phyloP scores from a whole-genome alignment of 352 stramenopile genomes.

The Globisporangium yorkense region DNA sequence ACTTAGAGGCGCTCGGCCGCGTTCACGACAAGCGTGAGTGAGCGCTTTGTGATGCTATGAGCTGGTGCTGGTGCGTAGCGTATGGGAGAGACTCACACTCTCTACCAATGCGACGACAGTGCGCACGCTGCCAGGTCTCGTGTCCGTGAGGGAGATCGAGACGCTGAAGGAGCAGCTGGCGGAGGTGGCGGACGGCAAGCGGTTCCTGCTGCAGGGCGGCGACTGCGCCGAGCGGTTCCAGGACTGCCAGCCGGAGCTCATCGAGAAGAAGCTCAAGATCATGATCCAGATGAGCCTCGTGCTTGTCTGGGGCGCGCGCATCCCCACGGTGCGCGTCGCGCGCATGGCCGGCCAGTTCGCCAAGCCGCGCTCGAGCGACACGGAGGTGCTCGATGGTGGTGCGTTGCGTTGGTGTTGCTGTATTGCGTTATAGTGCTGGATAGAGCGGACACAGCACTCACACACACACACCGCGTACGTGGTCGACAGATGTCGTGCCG shows the following conservation, averaged over 20 bases:
- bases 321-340: conserved; percentile 95
- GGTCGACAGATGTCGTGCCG: conserved; percentile 77
- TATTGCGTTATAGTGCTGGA: neutral
- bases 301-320: conserved; percentile 95
- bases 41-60: neutral
- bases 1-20: conserved; percentile 59
- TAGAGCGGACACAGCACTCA: no score
- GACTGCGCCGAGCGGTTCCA: conserved; percentile 98
- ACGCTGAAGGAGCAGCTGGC: conserved; percentile 87
- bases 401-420: neutral
- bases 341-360: conserved; percentile 98
- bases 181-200: conserved; percentile 93
- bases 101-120: conserved; percentile 29
- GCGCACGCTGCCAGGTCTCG: conserved; percentile 83
- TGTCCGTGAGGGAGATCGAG: conserved; percentile 96
- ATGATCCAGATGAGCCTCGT: conserved; percentile 98
- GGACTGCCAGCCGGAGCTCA: conserved; percentile 80
- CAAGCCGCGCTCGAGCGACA: conserved; percentile 95
- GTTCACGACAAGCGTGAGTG: conserved; percentile 66
- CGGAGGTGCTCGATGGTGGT: conserved; percentile 91
- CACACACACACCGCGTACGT: no score
- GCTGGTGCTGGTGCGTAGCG: neutral
- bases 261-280: conserved; percentile 92
- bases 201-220: conserved; percentile 97
- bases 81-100: neutral